Conservation (phyloP, 805 yeast species). For the Lachancea dasiensis region DNA sequence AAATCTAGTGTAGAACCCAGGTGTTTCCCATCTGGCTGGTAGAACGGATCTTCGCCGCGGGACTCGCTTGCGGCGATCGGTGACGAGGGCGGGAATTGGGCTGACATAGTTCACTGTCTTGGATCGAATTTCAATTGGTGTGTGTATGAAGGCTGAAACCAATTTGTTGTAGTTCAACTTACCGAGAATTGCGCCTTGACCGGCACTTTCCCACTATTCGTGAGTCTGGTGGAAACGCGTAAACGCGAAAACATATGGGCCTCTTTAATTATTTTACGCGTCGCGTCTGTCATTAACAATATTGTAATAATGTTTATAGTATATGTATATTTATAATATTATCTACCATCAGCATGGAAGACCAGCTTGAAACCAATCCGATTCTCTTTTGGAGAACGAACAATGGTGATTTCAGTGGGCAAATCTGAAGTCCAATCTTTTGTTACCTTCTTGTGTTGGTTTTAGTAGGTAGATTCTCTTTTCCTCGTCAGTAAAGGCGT, state of each 20-base stretch:
- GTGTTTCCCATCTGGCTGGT: slow-evolving; percentile 13
- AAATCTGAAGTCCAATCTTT: slow-evolving; percentile 49
- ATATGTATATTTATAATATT: too few relatives aligned
- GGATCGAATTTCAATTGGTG: neutral
- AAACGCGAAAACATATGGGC: slow-evolving; percentile 1
- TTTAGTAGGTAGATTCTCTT: slow-evolving; percentile 39
- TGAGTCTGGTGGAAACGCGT: slow-evolving; percentile 1
- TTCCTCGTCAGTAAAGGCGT: slow-evolving; percentile 42
- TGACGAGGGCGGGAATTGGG: slow-evolving; percentile 36
- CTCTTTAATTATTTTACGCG: slow-evolving; percentile 1
- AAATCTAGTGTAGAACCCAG: slow-evolving; percentile 17
- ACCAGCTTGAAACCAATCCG: too few relatives aligned
- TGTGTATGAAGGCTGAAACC: too few relatives aligned
- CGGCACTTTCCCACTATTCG: too few relatives aligned
- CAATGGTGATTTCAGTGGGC: slow-evolving; percentile 7
- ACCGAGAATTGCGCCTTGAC: too few relatives aligned
- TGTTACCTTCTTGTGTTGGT: slow-evolving; percentile 51
- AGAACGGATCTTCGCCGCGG: slow-evolving; percentile 14
- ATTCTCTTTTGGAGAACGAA: neutral
- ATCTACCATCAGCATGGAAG: neutral
- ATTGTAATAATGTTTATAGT: neutral
- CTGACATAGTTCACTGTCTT: slow-evolving; percentile 7
- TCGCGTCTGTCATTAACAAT: too few relatives aligned
- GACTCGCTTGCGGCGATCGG: slow-evolving; percentile 26
- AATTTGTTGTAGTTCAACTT: too few relatives aligned